A percentile compares a stretch with the other conserved stretches of the same genome.
These are phyloP conservation scores for Saccharomyces hybrid DNA, from an alignment of 1,139 yeast species.

Conservation along the genomic window DNA sequence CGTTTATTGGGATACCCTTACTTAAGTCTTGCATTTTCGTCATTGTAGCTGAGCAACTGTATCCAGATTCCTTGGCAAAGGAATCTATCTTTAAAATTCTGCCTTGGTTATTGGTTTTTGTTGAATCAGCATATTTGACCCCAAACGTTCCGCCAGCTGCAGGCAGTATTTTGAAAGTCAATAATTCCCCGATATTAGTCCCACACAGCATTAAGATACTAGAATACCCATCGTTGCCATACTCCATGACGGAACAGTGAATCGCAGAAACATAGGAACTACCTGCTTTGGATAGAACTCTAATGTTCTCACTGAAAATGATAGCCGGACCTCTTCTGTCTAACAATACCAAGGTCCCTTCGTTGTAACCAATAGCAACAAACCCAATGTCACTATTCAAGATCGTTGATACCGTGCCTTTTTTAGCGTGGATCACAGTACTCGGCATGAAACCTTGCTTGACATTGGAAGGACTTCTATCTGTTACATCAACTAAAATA, in stretches of 20 bases:
- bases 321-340: conserved; percentile 85
- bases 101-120: conserved; percentile 42
- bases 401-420: conserved; percentile 49
- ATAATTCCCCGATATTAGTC: conserved; percentile 71
- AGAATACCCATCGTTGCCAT: conserved; percentile 58
- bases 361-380: conserved; percentile 71
- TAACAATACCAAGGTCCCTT: conserved; percentile 66
- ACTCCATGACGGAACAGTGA: conserved; percentile 65
- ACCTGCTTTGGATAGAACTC: conserved; percentile 19
- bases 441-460: conserved; percentile 67
- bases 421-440: conserved; percentile 41
- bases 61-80: conserved; percentile 50
- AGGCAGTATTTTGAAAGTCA: conserved; percentile 63
- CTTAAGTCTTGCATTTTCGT: conserved; percentile 54
- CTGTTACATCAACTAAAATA: conserved; percentile 32
- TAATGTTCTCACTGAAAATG: conserved; percentile 45
- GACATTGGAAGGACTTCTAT: conserved; percentile 37
- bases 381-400: conserved; percentile 74
- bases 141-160: conserved; percentile 60
- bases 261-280: conserved; percentile 45
- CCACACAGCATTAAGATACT: conserved; percentile 39
- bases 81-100: conserved; percentile 53
- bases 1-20: conserved; percentile 57
- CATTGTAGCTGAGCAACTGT: conserved; percentile 56
- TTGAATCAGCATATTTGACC: conserved; percentile 47